Conservation (phyloP, 2,329 filamentous ascomycete species). For the Knufia fluminis region DNA sequence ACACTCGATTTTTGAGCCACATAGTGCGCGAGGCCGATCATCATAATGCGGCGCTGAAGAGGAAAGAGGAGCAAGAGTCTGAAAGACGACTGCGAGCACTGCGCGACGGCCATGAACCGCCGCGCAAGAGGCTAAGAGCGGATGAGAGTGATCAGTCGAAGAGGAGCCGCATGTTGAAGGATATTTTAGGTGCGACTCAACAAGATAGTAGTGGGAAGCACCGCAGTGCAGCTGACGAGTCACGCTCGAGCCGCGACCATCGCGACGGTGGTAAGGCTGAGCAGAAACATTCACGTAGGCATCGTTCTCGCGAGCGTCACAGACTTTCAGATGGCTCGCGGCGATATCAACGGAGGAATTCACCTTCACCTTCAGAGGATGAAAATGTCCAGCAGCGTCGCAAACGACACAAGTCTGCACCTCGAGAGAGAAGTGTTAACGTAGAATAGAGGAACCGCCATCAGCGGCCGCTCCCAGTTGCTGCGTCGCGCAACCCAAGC, state of each 20-base stretch:
- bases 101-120: not conserved
- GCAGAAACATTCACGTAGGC: not conserved
- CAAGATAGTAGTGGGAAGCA: slow-evolving; percentile 13
- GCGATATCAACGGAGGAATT: not conserved
- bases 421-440: no score
- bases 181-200: slow-evolving; percentile 1
- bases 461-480: no score
- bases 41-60: slow-evolving; percentile 79
- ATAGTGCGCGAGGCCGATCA: slow-evolving; percentile 80
- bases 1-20: slow-evolving; percentile 78
- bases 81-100: slow-evolving; percentile 52
- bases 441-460: no score
- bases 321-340: not conserved
- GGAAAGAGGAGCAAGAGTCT: slow-evolving; percentile 74
- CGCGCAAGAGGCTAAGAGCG: slow-evolving; percentile 2
- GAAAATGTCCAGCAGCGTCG: no score
- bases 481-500: no score
- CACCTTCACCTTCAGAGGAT: slow-evolving; percentile 51
- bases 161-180: slow-evolving; percentile 3
- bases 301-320: not conserved
- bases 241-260: not conserved
- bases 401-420: no score
- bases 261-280: no score
- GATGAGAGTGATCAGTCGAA: slow-evolving; percentile 2
- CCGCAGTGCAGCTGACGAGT: slow-evolving; percentile 13